phyloP scores from a whole-genome alignment of 352 stramenopile genomes.

The Phytophthora pisi region DNA sequence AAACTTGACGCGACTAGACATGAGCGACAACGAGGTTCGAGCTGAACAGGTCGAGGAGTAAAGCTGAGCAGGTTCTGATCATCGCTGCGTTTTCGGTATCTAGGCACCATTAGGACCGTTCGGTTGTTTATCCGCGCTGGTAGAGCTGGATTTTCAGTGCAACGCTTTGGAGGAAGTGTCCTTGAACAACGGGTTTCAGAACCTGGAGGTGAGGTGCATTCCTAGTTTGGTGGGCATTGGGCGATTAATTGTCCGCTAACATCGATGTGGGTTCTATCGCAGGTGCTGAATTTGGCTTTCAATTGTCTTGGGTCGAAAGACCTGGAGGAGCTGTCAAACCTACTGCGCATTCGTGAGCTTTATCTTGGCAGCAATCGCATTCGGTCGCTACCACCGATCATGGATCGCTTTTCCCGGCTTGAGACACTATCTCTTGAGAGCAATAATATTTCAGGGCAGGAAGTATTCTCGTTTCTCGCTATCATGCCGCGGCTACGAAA shows the following conservation, averaged over 20 bases:
- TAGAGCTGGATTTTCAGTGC: conserved; percentile 84
- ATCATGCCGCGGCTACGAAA: conserved; percentile 71
- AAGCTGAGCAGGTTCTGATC: not conserved
- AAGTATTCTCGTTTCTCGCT: conserved; percentile 74
- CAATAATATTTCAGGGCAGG: conserved; percentile 69
- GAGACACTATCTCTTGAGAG: conserved; percentile 82
- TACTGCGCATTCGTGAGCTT: conserved; percentile 80
- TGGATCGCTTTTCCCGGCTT: conserved; percentile 77
- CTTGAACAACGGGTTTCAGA: conserved; percentile 64
- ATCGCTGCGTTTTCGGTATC: not conserved
- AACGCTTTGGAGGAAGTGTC: conserved; percentile 63
- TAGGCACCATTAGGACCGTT: conserved; percentile 72
- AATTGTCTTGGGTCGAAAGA: conserved; percentile 73
- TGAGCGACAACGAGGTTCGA: conserved; percentile 83
- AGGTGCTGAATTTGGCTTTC: conserved; percentile 82
- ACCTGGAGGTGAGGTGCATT: conserved; percentile 48
- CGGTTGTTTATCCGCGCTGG: conserved; percentile 60
- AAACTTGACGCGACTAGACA: conserved; percentile 72
- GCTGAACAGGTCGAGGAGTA: not conserved
- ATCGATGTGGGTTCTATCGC: not conserved
- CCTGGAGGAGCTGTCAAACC: conserved; percentile 69
- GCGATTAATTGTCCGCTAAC: not conserved
- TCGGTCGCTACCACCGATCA: conserved; percentile 66
- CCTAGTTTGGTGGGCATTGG: not conserved
- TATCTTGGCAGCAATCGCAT: conserved; percentile 82